Conservation (phyloP, 164 flowering plant genomes). For the Aristolochia contorta region DNA sequence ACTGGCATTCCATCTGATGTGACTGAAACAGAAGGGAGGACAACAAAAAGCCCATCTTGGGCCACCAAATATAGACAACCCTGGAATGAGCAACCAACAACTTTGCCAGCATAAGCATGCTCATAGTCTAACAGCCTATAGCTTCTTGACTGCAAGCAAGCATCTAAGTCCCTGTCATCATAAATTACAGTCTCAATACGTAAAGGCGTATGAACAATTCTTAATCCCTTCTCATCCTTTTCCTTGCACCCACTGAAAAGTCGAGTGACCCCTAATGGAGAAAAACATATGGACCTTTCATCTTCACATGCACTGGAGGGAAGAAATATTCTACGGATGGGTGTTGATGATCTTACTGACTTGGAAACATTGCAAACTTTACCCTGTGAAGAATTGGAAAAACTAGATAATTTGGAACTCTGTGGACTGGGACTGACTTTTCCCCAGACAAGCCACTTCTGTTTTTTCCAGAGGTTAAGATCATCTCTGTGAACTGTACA, state of each 20-base stretch:
- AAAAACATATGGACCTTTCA: constrained; percentile 54
- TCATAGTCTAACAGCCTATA: constrained; percentile 20
- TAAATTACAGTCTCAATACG: constrained; percentile 19
- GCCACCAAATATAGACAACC: constrained; percentile 81
- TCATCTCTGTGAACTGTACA: constrained; percentile 5
- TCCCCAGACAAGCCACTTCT: constrained; percentile 10
- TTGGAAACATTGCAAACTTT: constrained; percentile 9
- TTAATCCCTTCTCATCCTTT: constrained; percentile 20
- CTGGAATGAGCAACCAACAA: constrained; percentile 63
- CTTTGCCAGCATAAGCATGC: constrained; percentile 39
- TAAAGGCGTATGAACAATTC: constrained; percentile 48
- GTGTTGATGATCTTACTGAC: constrained; percentile 13
- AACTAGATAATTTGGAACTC: constrained; percentile 22
- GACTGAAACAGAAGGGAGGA: constrained; percentile 65
- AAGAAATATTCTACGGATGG: constrained; percentile 51
- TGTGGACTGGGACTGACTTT: constrained; percentile 5
- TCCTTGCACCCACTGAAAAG: constrained; percentile 22
- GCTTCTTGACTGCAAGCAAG: constrained; percentile 7
- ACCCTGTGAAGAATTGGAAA: constrained; percentile 24
- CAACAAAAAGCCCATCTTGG: constrained; percentile 57
- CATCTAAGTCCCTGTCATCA: constrained; percentile 39
- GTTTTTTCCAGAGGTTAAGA: constrained; percentile 8
- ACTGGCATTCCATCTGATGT: constrained; percentile 37
- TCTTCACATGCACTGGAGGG: constrained; percentile 31
- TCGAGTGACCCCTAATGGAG: constrained; percentile 71